phyloP scores from a whole-genome alignment of 1,284 basidiomycete species.

The Mycena sp. region DNA sequence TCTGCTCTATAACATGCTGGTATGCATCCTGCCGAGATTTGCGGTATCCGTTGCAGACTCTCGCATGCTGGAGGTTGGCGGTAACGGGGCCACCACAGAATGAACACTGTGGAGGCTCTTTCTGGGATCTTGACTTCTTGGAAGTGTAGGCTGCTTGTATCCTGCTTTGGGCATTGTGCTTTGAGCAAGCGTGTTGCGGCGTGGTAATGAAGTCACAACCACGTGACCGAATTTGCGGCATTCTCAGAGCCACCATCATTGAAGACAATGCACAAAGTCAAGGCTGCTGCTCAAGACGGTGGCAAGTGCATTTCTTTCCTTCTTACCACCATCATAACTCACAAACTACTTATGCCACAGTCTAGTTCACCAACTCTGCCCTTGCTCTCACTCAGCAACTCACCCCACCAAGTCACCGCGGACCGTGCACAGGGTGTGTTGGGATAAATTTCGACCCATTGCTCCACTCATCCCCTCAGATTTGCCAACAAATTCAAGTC shows the following conservation, averaged over 20 bases:
- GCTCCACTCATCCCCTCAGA: no score
- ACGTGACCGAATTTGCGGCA: no score
- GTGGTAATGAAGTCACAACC: no score
- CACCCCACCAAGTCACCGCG: neutral
- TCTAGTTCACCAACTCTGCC: neutral
- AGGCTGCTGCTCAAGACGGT: neutral
- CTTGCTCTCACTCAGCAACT: neutral
- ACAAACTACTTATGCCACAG: neutral
- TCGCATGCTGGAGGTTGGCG: neutral
- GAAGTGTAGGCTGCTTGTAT: neutral
- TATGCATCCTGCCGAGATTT: neutral
- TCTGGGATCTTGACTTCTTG: neutral
- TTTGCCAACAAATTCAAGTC: no score
- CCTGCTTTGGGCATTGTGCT: neutral
- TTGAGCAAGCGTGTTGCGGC: no score
- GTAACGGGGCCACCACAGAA: neutral
- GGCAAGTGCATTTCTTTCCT: neutral
- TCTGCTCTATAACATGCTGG: no score
- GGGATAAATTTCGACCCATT: no score
- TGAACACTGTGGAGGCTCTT: neutral
- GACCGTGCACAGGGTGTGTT: no score
- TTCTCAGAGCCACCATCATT: no score
- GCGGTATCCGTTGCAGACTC: conserved; percentile 1
- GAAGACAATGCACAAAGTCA: neutral
- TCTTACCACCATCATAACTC: neutral